Evolutionary conservation across 2,329 filamentous ascomycete species (phyloP).

Genomic region (Diaporthe aspalathi): DNA sequence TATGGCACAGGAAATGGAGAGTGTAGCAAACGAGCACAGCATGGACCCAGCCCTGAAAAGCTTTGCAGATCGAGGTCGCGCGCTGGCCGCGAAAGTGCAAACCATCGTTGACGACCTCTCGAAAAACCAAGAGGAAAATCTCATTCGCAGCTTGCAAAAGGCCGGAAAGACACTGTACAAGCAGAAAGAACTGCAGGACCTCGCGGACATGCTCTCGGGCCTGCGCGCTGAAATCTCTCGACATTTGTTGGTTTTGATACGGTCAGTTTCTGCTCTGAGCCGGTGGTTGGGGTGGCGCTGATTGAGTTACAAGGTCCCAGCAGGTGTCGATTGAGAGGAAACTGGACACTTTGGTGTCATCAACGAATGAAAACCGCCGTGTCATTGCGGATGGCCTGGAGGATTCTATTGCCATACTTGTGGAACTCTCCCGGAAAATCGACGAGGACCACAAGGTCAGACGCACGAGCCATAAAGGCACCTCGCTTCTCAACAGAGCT

Average conservation of each 20-base stretch:
- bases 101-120: background rate
- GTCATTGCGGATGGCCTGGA: background rate
- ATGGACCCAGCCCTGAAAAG: background rate
- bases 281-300: background rate
- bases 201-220: background rate
- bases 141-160: constrained; percentile 1
- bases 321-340: background rate
- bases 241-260: constrained; percentile 14
- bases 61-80: background rate
- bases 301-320: background rate
- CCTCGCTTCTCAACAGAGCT: too few relatives aligned
- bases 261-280: background rate
- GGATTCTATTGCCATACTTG: background rate
- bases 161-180: background rate
- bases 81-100: background rate
- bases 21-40: background rate
- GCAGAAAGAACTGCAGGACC: constrained; percentile 17
- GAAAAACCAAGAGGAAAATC: background rate
- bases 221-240: constrained; percentile 13
- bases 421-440: background rate
- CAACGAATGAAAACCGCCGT: background rate
- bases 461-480: too few relatives aligned
- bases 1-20: background rate
- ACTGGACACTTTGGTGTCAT: background rate
- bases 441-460: background rate